Percentiles rank a stretch among this genome's conserved stretches.
phyloP scores from a whole-genome alignment of 805 yeast species.

The Suhomyces canberraensis region DNA sequence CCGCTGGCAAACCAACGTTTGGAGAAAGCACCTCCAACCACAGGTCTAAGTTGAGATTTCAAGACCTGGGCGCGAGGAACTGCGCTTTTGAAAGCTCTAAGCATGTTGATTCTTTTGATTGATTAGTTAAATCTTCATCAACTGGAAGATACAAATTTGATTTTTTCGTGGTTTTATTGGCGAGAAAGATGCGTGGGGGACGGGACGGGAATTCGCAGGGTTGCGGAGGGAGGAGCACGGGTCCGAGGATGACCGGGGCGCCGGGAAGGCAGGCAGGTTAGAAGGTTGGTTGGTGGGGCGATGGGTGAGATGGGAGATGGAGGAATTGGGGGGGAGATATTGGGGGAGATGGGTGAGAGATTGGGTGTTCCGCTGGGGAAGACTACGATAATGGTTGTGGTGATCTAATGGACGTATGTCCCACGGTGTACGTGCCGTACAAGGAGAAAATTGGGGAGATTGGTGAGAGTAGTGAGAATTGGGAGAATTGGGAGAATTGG shows the following conservation, averaged over 20 bases:
- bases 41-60: conserved; percentile 21
- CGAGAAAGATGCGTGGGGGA: not conserved
- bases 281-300: not conserved
- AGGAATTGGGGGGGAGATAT: too few relatives aligned
- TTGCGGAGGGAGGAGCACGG: not conserved
- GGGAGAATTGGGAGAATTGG: too few relatives aligned
- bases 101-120: conserved; percentile 23
- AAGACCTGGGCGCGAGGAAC: conserved; percentile 33
- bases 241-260: conserved; percentile 4
- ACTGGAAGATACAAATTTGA: conserved; percentile 1
- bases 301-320: too few relatives aligned
- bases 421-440: too few relatives aligned
- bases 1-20: conserved; percentile 34
- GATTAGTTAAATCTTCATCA: conserved; percentile 3
- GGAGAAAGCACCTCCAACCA: conserved; percentile 7
- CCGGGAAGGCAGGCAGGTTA: not conserved
- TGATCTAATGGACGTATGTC: too few relatives aligned
- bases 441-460: too few relatives aligned
- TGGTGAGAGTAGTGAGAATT: too few relatives aligned
- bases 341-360: too few relatives aligned
- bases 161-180: conserved; percentile 1
- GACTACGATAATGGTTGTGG: too few relatives aligned
- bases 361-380: too few relatives aligned
- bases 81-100: conserved; percentile 41
- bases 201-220: not conserved